Base-by-base conservation (phyloP, 2,329 filamentous ascomycete species). In the Aquanectria penicillioides region DNA sequence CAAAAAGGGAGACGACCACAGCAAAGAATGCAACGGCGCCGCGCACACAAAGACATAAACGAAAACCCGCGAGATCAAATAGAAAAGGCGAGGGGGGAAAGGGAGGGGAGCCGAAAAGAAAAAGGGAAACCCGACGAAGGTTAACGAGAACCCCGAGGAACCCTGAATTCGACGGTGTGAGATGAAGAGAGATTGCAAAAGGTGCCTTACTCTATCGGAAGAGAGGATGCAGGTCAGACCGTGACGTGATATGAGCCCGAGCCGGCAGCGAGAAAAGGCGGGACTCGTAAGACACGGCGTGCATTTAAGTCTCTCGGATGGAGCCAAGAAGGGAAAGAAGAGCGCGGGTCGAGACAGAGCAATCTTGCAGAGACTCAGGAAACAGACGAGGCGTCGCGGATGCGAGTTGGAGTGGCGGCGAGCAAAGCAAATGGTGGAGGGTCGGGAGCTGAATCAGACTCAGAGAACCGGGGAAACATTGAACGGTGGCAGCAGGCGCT, bases 331-430 rank as follows among this genome's bases (percentile, higher is more conserved):
- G 25, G 18, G 28, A 44, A 37, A 28, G 29, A 50, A n/a, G 34
- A 41, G 40, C 22, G 40, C 22, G 12, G 41, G 49, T 28, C 48
- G 49, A 58, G 55, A 54, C 55, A 58, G 31, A 33, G 23, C 23
- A 58, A 54, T 54, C 37, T 49, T 40, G 37, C 18, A 26, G 41
- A 36, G 46, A 31, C 43, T 28, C 28, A 23, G 37, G 36, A 34
- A 33, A 6, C 22, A 52, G 17, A n/a, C n/a, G n/a, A n/a, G n/a
- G n/a, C 18, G 20, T 8, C 51, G 37, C 46, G 44, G 47, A 23
- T n/a, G 46, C 11, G 37, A 38, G 23, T 38, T 48, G 26, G 23
- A 17, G 48, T 41, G 48, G 26, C 28, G 44, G 25, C 20, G 40
- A 18, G 23, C 17, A 17, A 43, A 33, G 22, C 2, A n/a, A 18